Evolutionary conservation across 2,329 filamentous ascomycete genomes (phyloP).

Genomic region (Tetracladium maxilliforme): DNA sequence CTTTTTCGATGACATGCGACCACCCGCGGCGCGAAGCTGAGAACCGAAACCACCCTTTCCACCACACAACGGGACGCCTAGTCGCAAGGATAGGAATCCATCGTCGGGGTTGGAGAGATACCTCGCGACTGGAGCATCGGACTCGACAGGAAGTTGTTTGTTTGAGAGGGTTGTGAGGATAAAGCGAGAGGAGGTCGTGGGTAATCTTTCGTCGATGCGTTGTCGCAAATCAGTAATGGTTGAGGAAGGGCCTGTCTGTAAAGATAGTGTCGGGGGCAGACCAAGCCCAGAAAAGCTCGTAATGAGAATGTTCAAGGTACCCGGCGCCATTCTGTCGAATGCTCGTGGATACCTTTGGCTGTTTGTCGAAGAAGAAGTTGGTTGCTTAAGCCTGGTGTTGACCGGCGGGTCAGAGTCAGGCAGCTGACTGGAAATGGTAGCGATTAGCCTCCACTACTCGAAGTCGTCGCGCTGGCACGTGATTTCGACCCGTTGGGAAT

Average conservation of each 20-base stretch:
- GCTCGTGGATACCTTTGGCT: neutral
- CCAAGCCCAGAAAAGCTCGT: conserved; percentile 73
- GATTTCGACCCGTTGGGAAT: too few relatives aligned
- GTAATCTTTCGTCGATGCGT: conserved; percentile 46
- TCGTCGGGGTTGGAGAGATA: conserved; percentile 42
- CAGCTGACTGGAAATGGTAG: too few relatives aligned
- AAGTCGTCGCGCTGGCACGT: too few relatives aligned
- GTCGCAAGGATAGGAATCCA: conserved; percentile 68
- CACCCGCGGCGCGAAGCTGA: conserved; percentile 88
- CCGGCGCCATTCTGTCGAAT: conserved; percentile 30
- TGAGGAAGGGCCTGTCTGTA: conserved; percentile 54
- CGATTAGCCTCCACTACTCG: too few relatives aligned
- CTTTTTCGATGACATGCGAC: conserved; percentile 87
- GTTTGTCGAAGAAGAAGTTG: too few relatives aligned
- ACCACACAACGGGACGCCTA: conserved; percentile 67
- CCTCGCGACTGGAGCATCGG: conserved; percentile 38
- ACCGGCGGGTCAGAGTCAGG: too few relatives aligned
- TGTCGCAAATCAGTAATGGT: conserved; percentile 53
- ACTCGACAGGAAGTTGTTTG: conserved; percentile 45
- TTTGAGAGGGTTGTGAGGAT: conserved; percentile 75
- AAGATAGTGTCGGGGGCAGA: conserved; percentile 66
- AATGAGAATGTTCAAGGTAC: conserved; percentile 65
- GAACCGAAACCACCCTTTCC: conserved; percentile 98
- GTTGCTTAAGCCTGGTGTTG: too few relatives aligned
- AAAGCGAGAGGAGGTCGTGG: conserved; percentile 40